Conservation (phyloP, 345 rosid species). For the Anastatica hierochuntica region DNA sequence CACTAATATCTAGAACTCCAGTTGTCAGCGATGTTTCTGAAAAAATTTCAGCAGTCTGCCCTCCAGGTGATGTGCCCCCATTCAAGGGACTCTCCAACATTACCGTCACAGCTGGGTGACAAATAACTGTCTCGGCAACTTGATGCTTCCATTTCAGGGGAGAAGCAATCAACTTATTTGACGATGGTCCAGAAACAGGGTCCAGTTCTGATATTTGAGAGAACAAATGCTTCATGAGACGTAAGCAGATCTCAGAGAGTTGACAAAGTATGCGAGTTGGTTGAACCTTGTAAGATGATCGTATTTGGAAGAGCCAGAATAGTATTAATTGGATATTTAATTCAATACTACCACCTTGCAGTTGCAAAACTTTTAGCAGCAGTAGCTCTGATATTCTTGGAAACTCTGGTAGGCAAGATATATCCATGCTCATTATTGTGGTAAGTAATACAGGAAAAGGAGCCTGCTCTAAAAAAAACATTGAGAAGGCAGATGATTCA, state of each 20-base stretch:
- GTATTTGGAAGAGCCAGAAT: constrained; percentile 62
- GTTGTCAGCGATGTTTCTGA: no score
- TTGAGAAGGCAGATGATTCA: constrained; percentile 44
- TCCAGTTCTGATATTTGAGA: constrained; percentile 31
- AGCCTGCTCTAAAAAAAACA: constrained; percentile 47
- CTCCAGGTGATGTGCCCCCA: constrained; percentile 27
- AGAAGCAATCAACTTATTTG: constrained; percentile 14
- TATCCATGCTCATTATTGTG: constrained; percentile 29
- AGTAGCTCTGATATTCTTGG: constrained; percentile 46
- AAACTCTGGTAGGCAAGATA: constrained; percentile 25
- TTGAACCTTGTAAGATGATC: constrained; percentile 29
- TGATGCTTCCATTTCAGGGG: constrained; percentile 33
- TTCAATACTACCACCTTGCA: constrained; percentile 30
- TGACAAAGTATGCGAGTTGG: constrained; percentile 35
- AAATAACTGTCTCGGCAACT: constrained; percentile 46
- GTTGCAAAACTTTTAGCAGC: constrained; percentile 43
- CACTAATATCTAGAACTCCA: constrained; percentile 34
- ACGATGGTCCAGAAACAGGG: constrained; percentile 21
- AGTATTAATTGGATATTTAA: constrained; percentile 46
- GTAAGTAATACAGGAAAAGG: constrained; percentile 64
- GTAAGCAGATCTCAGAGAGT: constrained; percentile 49
- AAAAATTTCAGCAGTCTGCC: constrained; percentile 23
- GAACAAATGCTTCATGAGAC: constrained; percentile 48
- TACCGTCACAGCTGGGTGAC: constrained; percentile 50
- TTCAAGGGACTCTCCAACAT: constrained; percentile 42